phyloP scores from a whole-genome alignment of 148 eudicot species.

The Simmondsia chinensis region DNA sequence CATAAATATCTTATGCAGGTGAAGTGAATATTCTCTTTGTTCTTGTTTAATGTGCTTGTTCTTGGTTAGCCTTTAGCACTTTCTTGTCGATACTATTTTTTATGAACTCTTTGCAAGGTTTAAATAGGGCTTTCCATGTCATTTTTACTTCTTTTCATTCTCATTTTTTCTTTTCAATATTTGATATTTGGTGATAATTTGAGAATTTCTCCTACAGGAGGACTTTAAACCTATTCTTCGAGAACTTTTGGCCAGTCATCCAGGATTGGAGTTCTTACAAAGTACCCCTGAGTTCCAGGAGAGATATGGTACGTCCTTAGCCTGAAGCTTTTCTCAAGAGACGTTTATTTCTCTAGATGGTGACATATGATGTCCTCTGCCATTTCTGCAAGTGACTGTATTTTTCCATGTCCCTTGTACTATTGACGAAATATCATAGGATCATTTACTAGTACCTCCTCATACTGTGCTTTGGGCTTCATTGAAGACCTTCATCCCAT shows the following conservation, averaged over 20 bases:
- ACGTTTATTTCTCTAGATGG: too few relatives aligned
- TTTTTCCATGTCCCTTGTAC: too few relatives aligned
- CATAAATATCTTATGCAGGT: conserved; percentile 65
- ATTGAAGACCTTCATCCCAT: too few relatives aligned
- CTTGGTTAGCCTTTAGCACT: neutral
- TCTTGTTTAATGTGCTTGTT: neutral
- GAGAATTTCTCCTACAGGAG: conserved; percentile 28
- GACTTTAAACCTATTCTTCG: conserved; percentile 85
- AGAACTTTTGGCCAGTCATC: conserved; percentile 91
- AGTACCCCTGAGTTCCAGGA: conserved; percentile 98
- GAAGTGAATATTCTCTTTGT: neutral
- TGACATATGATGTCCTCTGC: too few relatives aligned
- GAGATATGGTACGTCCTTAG: conserved; percentile 58
- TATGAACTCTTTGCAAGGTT: too few relatives aligned
- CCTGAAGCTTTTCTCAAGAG: neutral
- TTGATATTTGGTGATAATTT: neutral
- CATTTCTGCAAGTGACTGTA: too few relatives aligned
- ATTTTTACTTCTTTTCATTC: too few relatives aligned
- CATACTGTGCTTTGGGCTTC: too few relatives aligned
- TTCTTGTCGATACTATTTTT: neutral
- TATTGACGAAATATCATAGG: too few relatives aligned
- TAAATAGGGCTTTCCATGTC: too few relatives aligned
- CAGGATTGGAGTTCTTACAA: conserved; percentile 88
- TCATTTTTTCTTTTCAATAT: neutral
- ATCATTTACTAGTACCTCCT: too few relatives aligned